Evolutionary conservation across 2,329 filamentous ascomycete species (phyloP).

Genomic region (Rhytidhysteron rufulum): DNA sequence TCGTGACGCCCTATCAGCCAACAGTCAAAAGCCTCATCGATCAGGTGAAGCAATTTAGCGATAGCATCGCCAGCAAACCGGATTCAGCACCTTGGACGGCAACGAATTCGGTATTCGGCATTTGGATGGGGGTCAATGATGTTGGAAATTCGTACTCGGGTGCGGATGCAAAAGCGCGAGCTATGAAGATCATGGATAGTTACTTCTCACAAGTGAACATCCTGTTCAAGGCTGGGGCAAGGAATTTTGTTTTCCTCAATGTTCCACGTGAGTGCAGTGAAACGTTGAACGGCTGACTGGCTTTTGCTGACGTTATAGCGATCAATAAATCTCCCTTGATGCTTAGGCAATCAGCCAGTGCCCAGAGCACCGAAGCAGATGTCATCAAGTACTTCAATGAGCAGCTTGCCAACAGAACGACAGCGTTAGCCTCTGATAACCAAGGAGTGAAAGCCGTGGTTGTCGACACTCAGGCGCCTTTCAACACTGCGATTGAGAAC

Average conservation of each 20-base stretch:
- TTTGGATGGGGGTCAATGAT: slow-evolving; percentile 22
- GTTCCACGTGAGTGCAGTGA: slow-evolving; percentile 45
- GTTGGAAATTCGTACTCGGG: slow-evolving; percentile 16
- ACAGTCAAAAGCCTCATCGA: slow-evolving; percentile 16
- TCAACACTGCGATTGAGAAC: slow-evolving; percentile 42
- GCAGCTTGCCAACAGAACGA: slow-evolving; percentile 23
- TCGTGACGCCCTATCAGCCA: slow-evolving; percentile 12
- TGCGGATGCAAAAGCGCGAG: slow-evolving; percentile 13
- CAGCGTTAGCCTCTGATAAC: slow-evolving; percentile 34
- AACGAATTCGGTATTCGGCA: slow-evolving; percentile 10
- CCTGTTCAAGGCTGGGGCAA: slow-evolving; percentile 51
- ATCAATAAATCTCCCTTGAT: slow-evolving; percentile 14
- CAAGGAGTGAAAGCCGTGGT: slow-evolving; percentile 29
- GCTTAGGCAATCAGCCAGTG: slow-evolving; percentile 12
- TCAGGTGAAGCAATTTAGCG: slow-evolving; percentile 15
- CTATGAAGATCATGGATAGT: slow-evolving; percentile 39
- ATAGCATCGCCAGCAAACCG: slow-evolving; percentile 11
- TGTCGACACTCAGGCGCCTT: slow-evolving; percentile 41
- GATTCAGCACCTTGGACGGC: slow-evolving; percentile 11
- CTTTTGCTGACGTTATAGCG: slow-evolving; percentile 2
- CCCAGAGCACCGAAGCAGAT: slow-evolving; percentile 25
- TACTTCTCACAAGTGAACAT: slow-evolving; percentile 44
- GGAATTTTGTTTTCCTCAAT: slow-evolving; percentile 58
- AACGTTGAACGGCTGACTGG: not conserved
- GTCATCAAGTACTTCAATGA: slow-evolving; percentile 40